Evolutionary conservation across 495 filamentous ascomycete genomes (phyloP), one percentile per base, ranked within the genome.

Genomic region (Lepidopterella palustris): DNA sequence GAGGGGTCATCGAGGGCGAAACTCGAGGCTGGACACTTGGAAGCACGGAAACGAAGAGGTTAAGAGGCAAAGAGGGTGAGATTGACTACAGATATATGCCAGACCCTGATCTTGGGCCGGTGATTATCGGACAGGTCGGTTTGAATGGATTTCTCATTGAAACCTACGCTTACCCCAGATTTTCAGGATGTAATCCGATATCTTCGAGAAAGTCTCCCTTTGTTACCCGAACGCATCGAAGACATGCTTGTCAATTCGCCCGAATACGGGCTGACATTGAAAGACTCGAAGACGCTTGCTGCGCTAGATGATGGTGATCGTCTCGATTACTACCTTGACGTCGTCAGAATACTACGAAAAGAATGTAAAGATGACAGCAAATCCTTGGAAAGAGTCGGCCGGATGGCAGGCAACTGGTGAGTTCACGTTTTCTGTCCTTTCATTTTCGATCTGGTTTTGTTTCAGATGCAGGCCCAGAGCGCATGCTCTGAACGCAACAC

Each of bases 71-170:
- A 72, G 93, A 98, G 68, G 95, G 93, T 40, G 92, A 96, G 66
- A 90, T 97, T 1, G 93, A 98, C 66, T 98, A 98, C 69, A 80
- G 93, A 45, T 98, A 97, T 71, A 97, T 98, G 95, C 93, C 93
- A 0, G 93, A 99, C 70, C 90, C 93, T 1, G 93, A 99, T 71
- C 75, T 99, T 9, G 80, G 80, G 0, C 89, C 95, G 0, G 76
- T 99, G 9, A 67, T 89, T 3, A 85, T 99, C 61, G 85, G 83
- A 11, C 63, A 80, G 52, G 74, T 77, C 25, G 21, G 72, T 64
- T 21, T 50, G 15, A 13, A 25, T 24, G 47, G 26, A 24, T 11
- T 28, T n/a, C 15, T 31, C 23, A 6, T 3, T 24, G 32, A 10
- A 42, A 45, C 28, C 24, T 65, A 23, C 11, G 45, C 27, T 15